phyloP scores from a whole-genome alignment of 2,329 filamentous ascomycete species.

The Aspergillus pseudoviridinutans region DNA sequence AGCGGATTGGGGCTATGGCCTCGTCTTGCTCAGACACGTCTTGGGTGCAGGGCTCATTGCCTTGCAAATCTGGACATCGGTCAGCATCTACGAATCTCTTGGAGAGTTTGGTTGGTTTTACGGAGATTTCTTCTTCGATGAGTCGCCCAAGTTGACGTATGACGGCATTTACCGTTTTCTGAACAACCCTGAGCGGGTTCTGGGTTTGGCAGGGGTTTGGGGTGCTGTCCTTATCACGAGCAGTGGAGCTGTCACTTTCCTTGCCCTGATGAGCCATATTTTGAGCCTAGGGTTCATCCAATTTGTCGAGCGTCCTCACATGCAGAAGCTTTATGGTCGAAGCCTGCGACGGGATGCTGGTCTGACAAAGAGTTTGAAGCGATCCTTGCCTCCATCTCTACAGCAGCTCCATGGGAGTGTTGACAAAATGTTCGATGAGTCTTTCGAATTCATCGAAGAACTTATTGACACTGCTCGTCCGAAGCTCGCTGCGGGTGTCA shows the following conservation, averaged over 20 bases:
- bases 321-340: constrained; percentile 94
- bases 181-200: constrained; percentile 93
- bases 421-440: constrained; percentile 80
- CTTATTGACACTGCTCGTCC: constrained; percentile 81
- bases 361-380: constrained; percentile 84
- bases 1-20: constrained; percentile 79
- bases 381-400: constrained; percentile 77
- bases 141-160: constrained; percentile 83
- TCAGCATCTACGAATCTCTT: constrained; percentile 90
- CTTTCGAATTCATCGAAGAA: constrained; percentile 84
- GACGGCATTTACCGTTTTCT: constrained; percentile 96
- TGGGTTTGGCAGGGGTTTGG: constrained; percentile 94
- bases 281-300: constrained; percentile 85
- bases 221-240: constrained; percentile 90
- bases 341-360: constrained; percentile 82
- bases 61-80: constrained; percentile 86
- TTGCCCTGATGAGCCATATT: constrained; percentile 81
- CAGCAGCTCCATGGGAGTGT: constrained; percentile 80
- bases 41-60: constrained; percentile 75
- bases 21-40: constrained; percentile 81
- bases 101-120: constrained; percentile 99
- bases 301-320: constrained; percentile 91
- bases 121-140: constrained; percentile 96
- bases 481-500: constrained; percentile 80
- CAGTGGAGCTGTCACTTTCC: constrained; percentile 78